A percentile compares a stretch with the other conserved stretches of the same genome.
Evolutionary conservation across 2,329 filamentous ascomycete species (phyloP).

Genomic region (Phaeosphaeriaceae sp.): DNA sequence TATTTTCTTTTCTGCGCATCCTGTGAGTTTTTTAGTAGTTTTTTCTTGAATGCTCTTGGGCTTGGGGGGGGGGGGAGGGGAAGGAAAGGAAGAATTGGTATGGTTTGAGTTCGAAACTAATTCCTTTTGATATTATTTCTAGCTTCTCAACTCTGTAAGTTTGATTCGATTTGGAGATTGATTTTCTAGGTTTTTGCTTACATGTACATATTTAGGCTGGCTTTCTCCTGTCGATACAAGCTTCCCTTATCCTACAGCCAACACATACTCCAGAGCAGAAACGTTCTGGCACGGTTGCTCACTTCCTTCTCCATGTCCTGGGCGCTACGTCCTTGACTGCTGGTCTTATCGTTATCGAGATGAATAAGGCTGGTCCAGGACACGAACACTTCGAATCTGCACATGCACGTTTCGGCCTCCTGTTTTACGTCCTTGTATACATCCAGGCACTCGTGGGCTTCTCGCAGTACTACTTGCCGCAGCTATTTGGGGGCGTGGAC

Average conservation of each 20-base stretch:
- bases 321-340: slow-evolving; percentile 67
- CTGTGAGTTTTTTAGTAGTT: too few relatives aligned
- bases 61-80: too few relatives aligned
- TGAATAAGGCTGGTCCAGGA: slow-evolving; percentile 77
- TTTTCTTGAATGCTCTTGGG: too few relatives aligned
- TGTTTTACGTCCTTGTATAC: slow-evolving; percentile 72
- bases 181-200: too few relatives aligned
- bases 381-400: slow-evolving; percentile 77
- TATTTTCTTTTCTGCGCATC: slow-evolving; percentile 87
- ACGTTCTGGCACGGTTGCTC: slow-evolving; percentile 64
- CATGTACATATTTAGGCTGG: slow-evolving; percentile 54
- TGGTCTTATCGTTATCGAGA: slow-evolving; percentile 75
- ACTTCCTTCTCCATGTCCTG: slow-evolving; percentile 73
- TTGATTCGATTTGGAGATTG: neutral
- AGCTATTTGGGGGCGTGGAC: slow-evolving; percentile 77
- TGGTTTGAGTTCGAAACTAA: too few relatives aligned
- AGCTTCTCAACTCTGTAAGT: slow-evolving; percentile 60
- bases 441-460: slow-evolving; percentile 81
- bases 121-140: too few relatives aligned
- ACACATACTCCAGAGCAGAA: slow-evolving; percentile 81
- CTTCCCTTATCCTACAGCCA: slow-evolving; percentile 84
- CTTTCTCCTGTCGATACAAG: slow-evolving; percentile 77
- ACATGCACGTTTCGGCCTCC: slow-evolving; percentile 83
- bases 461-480: slow-evolving; percentile 78
- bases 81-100: too few relatives aligned